These are phyloP conservation scores for Gynochthodes officinalis DNA, from an alignment of 257 asterid species.

Conservation along the genomic window DNA sequence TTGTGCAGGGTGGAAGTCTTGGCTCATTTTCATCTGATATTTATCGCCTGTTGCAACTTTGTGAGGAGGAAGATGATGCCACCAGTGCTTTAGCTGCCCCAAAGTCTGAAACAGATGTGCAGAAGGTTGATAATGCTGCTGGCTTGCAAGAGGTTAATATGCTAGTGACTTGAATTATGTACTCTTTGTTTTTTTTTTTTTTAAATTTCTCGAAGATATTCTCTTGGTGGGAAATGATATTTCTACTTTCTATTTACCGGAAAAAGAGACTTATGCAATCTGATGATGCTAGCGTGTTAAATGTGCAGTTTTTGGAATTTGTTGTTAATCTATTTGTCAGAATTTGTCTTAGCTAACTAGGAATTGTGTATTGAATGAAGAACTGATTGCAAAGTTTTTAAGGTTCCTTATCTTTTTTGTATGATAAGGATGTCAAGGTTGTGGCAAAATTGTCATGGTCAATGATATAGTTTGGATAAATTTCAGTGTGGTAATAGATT, in stretches of 20 bases:
- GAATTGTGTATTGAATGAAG: neutral
- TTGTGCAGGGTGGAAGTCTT: constrained; percentile 77
- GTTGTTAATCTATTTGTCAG: neutral
- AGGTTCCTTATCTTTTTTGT: neutral
- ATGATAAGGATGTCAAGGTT: neutral
- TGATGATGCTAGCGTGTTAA: neutral
- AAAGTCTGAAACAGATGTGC: constrained; percentile 75
- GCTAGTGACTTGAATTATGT: constrained; percentile 4
- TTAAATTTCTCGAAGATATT: neutral
- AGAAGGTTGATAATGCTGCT: constrained; percentile 45
- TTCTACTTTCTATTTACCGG: neutral
- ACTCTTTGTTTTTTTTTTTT: too few species aligned
- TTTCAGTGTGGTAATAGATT: neutral
- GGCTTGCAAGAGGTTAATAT: constrained; percentile 55
- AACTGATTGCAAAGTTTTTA: neutral
- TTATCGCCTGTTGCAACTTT: constrained; percentile 70
- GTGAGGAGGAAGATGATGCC: constrained; percentile 98
- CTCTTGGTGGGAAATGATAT: neutral
- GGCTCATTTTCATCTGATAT: constrained; percentile 74
- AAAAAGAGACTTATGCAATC: neutral
- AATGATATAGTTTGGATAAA: neutral
- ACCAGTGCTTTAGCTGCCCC: constrained; percentile 82
- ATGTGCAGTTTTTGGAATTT: neutral
- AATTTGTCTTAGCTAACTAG: neutral
- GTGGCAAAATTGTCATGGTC: neutral